These are phyloP conservation scores for Cladosporium sp. DNA, from an alignment of 2,329 filamentous ascomycete genomes.

Conservation along the genomic window DNA sequence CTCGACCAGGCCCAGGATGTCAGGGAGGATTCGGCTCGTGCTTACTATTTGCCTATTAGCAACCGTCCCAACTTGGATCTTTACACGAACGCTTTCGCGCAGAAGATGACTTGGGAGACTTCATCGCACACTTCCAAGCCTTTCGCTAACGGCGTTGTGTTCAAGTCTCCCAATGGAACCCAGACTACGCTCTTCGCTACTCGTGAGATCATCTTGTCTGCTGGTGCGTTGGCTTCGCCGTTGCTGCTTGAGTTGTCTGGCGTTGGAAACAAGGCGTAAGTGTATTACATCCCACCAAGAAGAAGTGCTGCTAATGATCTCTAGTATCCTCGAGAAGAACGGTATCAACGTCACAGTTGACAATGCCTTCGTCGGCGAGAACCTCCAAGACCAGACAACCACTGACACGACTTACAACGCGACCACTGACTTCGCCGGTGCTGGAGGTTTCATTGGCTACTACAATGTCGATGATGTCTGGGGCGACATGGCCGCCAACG, in stretches of 20 bases:
- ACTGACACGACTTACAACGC: background rate
- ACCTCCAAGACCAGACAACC: conserved; percentile 44
- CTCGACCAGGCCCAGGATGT: background rate
- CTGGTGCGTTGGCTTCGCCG: conserved; percentile 58
- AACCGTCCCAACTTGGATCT: conserved; percentile 4
- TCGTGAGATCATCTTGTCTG: conserved; percentile 51
- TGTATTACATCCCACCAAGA: background rate
- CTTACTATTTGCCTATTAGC: conserved; percentile 4
- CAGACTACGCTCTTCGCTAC: conserved; percentile 29
- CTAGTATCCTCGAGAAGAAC: conserved; percentile 42
- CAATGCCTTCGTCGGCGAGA: conserved; percentile 54
- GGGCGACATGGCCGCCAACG: conserved; percentile 13
- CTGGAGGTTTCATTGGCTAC: conserved; percentile 8
- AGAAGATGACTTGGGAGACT: conserved; percentile 1
- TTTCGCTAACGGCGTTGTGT: conserved; percentile 18
- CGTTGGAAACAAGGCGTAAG: conserved; percentile 48
- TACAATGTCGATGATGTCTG: conserved; percentile 14
- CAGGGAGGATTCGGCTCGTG: background rate
- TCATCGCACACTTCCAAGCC: background rate
- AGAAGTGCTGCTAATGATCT: conserved; percentile 33
- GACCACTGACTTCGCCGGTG: conserved; percentile 1
- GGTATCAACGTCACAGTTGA: conserved; percentile 50
- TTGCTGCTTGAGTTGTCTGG: conserved; percentile 63
- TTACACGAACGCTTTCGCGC: conserved; percentile 1
- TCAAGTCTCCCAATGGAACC: conserved; percentile 35